Conservation (phyloP, 1,284 basidiomycete species). For the Boletus calvinii region DNA sequence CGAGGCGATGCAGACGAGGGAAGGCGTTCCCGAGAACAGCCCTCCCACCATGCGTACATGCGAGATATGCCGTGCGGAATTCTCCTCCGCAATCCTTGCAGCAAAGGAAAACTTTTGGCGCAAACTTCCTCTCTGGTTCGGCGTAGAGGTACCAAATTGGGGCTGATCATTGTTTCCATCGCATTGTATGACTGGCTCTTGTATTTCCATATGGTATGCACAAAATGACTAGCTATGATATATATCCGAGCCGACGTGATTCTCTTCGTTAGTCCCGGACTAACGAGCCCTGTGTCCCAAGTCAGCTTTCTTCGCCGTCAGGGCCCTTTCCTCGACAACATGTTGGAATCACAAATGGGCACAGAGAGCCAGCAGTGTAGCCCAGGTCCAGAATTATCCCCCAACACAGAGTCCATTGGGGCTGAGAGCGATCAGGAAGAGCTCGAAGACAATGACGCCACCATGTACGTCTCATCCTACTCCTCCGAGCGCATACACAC, state of each 20-base stretch:
- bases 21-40: conserved; percentile 44
- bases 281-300: no score
- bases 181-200: conserved; percentile 7
- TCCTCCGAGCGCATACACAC: conserved; percentile 21
- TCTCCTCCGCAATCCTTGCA: conserved; percentile 52
- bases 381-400: not conserved
- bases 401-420: not conserved
- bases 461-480: conserved; percentile 6
- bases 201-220: conserved; percentile 18
- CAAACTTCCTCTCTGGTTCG: conserved; percentile 64
- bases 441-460: not conserved
- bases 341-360: conserved; percentile 1
- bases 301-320: not conserved
- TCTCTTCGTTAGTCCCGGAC: no score
- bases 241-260: no score
- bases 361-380: not conserved
- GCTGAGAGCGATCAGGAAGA: conserved; percentile 19
- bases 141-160: conserved; percentile 53
- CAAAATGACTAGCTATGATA: not conserved
- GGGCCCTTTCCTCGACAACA: not conserved
- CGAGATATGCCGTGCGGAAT: conserved; percentile 61
- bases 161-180: conserved; percentile 31
- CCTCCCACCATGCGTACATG: conserved; percentile 53
- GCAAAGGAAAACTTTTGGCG: conserved; percentile 64
- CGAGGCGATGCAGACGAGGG: conserved; percentile 58